phyloP scores from a whole-genome alignment of 306 rosid species.

The Vachellia pachyceras region DNA sequence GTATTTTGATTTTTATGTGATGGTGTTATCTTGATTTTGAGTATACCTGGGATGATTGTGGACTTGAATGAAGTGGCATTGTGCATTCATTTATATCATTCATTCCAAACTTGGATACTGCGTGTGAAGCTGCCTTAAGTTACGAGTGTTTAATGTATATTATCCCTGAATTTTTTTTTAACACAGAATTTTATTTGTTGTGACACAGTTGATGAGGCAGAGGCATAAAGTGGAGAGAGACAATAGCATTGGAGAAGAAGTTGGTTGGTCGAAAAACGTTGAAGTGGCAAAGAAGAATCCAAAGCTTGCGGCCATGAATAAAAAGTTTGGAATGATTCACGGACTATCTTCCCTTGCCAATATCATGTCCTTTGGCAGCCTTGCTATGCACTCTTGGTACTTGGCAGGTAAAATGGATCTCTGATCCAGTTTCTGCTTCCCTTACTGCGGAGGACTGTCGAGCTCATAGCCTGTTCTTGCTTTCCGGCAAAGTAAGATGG shows the following conservation, averaged over 20 bases:
- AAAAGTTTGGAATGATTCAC: slow-evolving; percentile 98
- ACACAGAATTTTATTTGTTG: slow-evolving; percentile 24
- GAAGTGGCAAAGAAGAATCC: slow-evolving; percentile 90
- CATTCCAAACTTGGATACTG: slow-evolving; percentile 22
- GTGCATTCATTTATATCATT: neutral
- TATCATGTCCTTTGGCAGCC: slow-evolving; percentile 91
- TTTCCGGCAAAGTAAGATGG: slow-evolving; percentile 28
- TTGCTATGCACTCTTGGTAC: slow-evolving; percentile 97
- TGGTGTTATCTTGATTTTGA: too few species aligned
- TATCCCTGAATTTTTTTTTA: neutral
- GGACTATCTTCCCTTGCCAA: slow-evolving; percentile 96
- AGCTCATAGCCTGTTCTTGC: slow-evolving; percentile 20
- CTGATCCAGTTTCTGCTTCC: slow-evolving; percentile 45
- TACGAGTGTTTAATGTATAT: neutral
- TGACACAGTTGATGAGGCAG: slow-evolving; percentile 89
- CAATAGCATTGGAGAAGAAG: slow-evolving; percentile 78
- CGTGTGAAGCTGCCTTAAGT: slow-evolving; percentile 29
- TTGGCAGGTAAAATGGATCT: slow-evolving; percentile 86
- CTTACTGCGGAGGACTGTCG: slow-evolving; percentile 36
- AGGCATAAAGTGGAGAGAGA: slow-evolving; percentile 98
- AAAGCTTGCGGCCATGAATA: slow-evolving; percentile 91
- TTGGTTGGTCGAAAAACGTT: slow-evolving; percentile 92
- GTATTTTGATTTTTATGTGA: neutral
- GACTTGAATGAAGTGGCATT: neutral
- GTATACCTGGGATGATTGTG: neutral